These are phyloP conservation scores for Pseudogymnoascus destructans DNA, from an alignment of 2,329 filamentous ascomycete species.

Conservation along the genomic window DNA sequence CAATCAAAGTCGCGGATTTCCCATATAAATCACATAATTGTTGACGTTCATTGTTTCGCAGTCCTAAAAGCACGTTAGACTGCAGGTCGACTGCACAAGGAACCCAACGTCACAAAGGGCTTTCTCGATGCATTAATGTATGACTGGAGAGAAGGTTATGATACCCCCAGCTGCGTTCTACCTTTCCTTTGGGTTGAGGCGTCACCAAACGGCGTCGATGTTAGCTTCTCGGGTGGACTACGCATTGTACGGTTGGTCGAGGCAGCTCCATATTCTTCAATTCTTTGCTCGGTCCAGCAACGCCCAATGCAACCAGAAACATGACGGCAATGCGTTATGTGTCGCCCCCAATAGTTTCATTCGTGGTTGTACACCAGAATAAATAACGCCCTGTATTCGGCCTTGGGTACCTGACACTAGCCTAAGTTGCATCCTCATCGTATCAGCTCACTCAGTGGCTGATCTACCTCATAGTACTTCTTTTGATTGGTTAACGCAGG, in stretches of 20 bases:
- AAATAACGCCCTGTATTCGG: neutral
- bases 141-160: neutral
- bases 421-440: conserved; percentile 3
- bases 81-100: neutral
- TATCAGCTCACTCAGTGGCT: neutral
- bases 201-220: neutral
- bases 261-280: neutral
- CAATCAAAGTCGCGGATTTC: neutral
- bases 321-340: neutral
- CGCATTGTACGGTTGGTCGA: neutral
- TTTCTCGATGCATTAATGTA: neutral
- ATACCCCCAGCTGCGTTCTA: neutral
- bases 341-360: neutral
- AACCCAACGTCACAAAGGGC: neutral
- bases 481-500: neutral
- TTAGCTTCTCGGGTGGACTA: neutral
- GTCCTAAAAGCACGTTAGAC: neutral
- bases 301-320: neutral
- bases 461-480: neutral
- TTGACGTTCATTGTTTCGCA: neutral
- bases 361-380: neutral
- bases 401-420: neutral
- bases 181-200: neutral
- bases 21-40: neutral
- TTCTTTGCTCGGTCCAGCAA: neutral